Conservation (phyloP, 2,329 filamentous ascomycete species). For the Chaetoscypha palmicola region DNA sequence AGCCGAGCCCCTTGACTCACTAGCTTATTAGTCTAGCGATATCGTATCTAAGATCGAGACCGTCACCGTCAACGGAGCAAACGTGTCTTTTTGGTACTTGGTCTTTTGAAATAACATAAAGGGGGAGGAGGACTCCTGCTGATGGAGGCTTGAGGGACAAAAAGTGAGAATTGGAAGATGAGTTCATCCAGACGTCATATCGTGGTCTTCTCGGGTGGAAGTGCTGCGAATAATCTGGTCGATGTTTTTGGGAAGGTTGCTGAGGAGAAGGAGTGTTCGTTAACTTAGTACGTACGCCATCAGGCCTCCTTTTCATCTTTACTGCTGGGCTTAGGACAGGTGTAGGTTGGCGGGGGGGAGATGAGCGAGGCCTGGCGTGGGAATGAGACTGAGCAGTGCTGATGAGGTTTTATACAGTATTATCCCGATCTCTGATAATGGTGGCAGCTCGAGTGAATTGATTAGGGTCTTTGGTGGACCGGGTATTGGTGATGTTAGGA, state of each 20-base stretch:
- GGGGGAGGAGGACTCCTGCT: background rate
- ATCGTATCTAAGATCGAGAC: too few relatives aligned
- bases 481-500: slow-evolving; percentile 72
- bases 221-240: slow-evolving; percentile 88
- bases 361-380: background rate
- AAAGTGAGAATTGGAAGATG: background rate
- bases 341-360: background rate
- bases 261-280: slow-evolving; percentile 27
- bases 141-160: background rate
- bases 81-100: background rate
- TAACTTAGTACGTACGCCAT: slow-evolving; percentile 29
- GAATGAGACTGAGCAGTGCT: slow-evolving; percentile 34
- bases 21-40: background rate
- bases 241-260: slow-evolving; percentile 69
- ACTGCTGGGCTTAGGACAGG: too few relatives aligned
- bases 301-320: too few relatives aligned
- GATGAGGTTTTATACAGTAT: slow-evolving; percentile 38
- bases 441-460: slow-evolving; percentile 86
- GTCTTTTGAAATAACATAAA: background rate
- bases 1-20: background rate
- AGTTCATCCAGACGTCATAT: slow-evolving; percentile 32
- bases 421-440: slow-evolving; percentile 94
- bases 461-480: slow-evolving; percentile 93
- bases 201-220: slow-evolving; percentile 85
- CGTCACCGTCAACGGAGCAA: too few relatives aligned